Conservation (phyloP, 2,329 filamentous ascomycete species). For the Aureobasidium musti region DNA sequence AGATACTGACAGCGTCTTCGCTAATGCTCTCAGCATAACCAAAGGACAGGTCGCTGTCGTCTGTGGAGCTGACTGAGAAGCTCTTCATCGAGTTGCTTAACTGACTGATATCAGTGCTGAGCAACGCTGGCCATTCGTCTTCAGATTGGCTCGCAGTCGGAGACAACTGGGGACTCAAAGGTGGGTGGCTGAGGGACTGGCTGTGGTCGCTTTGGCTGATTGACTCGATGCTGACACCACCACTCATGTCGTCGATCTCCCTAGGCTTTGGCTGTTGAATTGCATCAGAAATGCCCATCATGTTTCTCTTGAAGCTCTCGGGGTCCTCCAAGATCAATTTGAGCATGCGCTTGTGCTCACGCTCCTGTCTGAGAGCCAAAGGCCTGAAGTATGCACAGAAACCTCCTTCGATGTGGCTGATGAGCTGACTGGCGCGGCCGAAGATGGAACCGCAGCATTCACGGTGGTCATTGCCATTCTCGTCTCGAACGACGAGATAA, state of each 20-base stretch:
- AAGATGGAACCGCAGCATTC: conserved; percentile 52
- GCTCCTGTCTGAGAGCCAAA: conserved; percentile 50
- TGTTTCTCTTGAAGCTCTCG: conserved; percentile 34
- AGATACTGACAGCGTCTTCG: background rate
- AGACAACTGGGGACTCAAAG: background rate
- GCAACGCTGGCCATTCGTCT: conserved; percentile 32
- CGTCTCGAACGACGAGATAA: background rate
- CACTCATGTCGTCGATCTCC: background rate
- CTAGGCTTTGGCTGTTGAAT: background rate
- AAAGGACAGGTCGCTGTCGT: background rate
- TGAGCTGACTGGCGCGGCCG: conserved; percentile 51
- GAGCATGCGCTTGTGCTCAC: conserved; percentile 55
- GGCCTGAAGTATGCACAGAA: conserved; percentile 51
- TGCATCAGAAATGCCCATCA: conserved; percentile 27
- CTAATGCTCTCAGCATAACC: background rate
- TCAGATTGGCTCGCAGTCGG: background rate
- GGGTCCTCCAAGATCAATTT: conserved; percentile 41
- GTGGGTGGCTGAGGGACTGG: conserved; percentile 11
- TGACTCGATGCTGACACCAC: conserved; percentile 8
- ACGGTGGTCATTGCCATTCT: background rate
- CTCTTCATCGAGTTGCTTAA: conserved; percentile 17
- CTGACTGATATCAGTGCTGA: background rate
- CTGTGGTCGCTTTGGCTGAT: conserved; percentile 16
- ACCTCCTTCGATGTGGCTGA: conserved; percentile 58
- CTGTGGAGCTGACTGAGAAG: conserved; percentile 13